Base-by-base conservation (phyloP, 805 yeast species). In the Metschnikowia rubicola region DNA sequence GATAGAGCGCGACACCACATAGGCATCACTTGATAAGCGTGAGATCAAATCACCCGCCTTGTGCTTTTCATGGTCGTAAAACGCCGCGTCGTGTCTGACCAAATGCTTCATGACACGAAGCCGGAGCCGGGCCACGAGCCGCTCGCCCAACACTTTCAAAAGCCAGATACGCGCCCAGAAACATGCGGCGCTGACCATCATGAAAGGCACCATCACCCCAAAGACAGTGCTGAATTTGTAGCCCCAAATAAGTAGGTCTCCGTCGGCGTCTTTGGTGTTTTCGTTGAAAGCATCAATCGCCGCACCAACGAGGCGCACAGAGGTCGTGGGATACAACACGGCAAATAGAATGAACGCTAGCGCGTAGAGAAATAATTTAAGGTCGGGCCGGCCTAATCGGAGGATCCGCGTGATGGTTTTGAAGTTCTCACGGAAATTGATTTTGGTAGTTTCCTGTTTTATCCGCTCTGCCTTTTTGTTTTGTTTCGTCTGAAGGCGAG, bases 121-220 rank as follows among this genome's bases (percentile, higher is more conserved):
- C 43, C 77, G 58, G 32, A 73, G 64, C 34, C 77, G 53, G 12
- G 77, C 77, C 15, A 72, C 77, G 37, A 73, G 59, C 37, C 77
- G 54, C 57, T 73, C 77, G 3, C 77, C 77, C 33, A 73, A 53
- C 37, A 73, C 49, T 41, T 62, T 62, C 44, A 62, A 53, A 30
- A 63, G 70, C 76, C 76, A 72, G 47, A 70, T 70, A 43, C 77
- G 60, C 19, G 77, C 75, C 77, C 77, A 72, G 55, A 71, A 72
- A 50, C 77, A 72, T 12, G 63, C 62, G 10, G 77, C 76, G 59
- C 71, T 64, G 4, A 65, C 64, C 40, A 61, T 58, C 73, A 72
- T 69, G 43, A 72, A 72, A 9, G 77, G 77, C 8, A 72, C 65
- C 77, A 72, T 72, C 21, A 68, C 55, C 12, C 63, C 61, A 46